Percentiles rank a stretch among this genome's conserved stretches.
These are phyloP conservation scores for Colletotrichum sp. DNA, from an alignment of 2,329 filamentous ascomycete genomes.

Conservation along the genomic window DNA sequence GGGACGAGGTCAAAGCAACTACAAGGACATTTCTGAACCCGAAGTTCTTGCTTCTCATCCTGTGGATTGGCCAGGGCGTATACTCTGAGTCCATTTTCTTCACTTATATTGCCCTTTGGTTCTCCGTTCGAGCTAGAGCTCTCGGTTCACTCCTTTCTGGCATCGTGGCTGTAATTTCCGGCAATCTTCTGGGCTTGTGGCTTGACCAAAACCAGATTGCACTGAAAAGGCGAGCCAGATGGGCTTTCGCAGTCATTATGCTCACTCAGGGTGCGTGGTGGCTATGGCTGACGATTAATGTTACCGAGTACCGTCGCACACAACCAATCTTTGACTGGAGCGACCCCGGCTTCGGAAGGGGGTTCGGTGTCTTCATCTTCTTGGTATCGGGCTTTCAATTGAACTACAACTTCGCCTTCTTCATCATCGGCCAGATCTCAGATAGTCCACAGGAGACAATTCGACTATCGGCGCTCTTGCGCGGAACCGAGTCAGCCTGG, in stretches of 20 bases:
- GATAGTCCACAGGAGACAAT: slow-evolving; percentile 64
- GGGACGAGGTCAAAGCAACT: slow-evolving; percentile 62
- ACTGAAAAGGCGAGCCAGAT: slow-evolving; percentile 56
- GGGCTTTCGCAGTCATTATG: slow-evolving; percentile 55
- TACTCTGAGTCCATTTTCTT: slow-evolving; percentile 47
- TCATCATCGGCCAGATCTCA: slow-evolving; percentile 68
- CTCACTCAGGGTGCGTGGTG: slow-evolving; percentile 69
- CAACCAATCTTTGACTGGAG: slow-evolving; percentile 56
- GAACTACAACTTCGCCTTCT: slow-evolving; percentile 76
- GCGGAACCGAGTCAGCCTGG: slow-evolving; percentile 71
- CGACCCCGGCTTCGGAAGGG: slow-evolving; percentile 46
- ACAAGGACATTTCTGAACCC: slow-evolving; percentile 46
- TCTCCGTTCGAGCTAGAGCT: slow-evolving; percentile 52
- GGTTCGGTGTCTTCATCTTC: slow-evolving; percentile 60
- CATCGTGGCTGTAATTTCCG: slow-evolving; percentile 64
- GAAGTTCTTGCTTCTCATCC: slow-evolving; percentile 51
- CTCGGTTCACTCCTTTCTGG: slow-evolving; percentile 50
- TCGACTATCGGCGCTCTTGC: slow-evolving; percentile 65
- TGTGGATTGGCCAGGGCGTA: slow-evolving; percentile 54
- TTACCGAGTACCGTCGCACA: slow-evolving; percentile 60
- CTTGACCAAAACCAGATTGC: slow-evolving; percentile 59
- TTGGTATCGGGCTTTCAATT: slow-evolving; percentile 70
- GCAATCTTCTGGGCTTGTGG: slow-evolving; percentile 67
- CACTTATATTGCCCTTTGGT: slow-evolving; percentile 50
- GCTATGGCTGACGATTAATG: slow-evolving; percentile 69